These are phyloP conservation scores for Kurtzmaniella quercitrusa DNA, from an alignment of 1,139 yeast species.

Conservation along the genomic window DNA sequence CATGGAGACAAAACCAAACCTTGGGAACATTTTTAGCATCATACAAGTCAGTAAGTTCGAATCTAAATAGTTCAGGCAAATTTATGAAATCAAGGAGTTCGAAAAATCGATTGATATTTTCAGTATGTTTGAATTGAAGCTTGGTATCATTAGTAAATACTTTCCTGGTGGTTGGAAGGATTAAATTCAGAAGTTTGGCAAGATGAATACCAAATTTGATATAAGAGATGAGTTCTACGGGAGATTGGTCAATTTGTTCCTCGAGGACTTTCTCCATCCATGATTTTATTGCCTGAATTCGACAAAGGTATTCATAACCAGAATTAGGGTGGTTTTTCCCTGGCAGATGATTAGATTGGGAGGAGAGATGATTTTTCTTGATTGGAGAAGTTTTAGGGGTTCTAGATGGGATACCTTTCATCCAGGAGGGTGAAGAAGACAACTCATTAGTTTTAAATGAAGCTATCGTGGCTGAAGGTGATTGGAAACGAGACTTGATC, in stretches of 20 bases:
- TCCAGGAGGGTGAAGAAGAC: conserved; percentile 1
- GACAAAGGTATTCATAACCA: conserved; percentile 80
- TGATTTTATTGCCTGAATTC: conserved; percentile 78
- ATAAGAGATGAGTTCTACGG: conserved; percentile 46
- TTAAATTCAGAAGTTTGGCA: conserved; percentile 71
- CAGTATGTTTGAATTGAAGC: conserved; percentile 85
- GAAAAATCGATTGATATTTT: conserved; percentile 85
- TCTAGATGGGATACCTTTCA: conserved; percentile 1
- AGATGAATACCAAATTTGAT: conserved; percentile 80
- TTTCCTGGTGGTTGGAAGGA: conserved; percentile 61
- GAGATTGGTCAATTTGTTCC: conserved; percentile 53
- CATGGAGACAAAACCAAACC: conserved; percentile 91
- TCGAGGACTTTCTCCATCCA: conserved; percentile 38
- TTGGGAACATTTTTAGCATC: conserved; percentile 92
- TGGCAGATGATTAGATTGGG: not conserved
- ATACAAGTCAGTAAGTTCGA: conserved; percentile 88
- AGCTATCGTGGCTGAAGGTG: conserved; percentile 44
- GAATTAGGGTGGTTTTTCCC: conserved; percentile 9
- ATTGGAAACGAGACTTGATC: conserved; percentile 34
- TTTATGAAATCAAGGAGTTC: conserved; percentile 63
- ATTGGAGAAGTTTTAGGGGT: conserved; percentile 5
- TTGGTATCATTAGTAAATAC: conserved; percentile 44
- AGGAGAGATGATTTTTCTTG: not conserved
- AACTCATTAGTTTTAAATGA: conserved; percentile 26
- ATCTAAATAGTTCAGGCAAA: conserved; percentile 82